Percentiles rank a stretch among this genome's conserved stretches.
Evolutionary conservation across 768 basidiomycete genomes (phyloP).

Genomic region (Boletus vermiculosoides): DNA sequence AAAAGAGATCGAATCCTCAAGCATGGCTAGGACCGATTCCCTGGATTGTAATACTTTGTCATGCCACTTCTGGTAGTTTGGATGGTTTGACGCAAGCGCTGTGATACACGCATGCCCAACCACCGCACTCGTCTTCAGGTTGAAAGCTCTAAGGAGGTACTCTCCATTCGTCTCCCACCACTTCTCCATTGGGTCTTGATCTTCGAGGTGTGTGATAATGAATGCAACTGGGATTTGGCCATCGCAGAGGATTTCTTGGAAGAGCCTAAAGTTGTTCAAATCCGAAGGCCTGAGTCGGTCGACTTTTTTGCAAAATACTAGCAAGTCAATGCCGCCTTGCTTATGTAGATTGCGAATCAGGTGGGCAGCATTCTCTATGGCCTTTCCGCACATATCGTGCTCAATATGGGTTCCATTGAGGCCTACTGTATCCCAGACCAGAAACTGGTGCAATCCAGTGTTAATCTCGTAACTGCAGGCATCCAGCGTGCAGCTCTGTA

Average conservation of each 20-base stretch:
- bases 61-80: background rate
- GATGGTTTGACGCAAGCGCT: constrained; percentile 5
- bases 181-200: constrained; percentile 24
- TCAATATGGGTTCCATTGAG: constrained; percentile 17
- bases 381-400: constrained; percentile 8
- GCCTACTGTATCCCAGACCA: constrained; percentile 34
- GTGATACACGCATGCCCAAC: constrained; percentile 34
- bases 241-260: constrained; percentile 39
- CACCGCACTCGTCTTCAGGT: constrained; percentile 9
- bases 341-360: constrained; percentile 31
- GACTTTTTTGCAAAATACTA: constrained; percentile 35
- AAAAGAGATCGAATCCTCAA: constrained; percentile 23
- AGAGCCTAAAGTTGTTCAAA: constrained; percentile 35
- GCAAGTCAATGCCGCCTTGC: constrained; percentile 38
- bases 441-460: constrained; percentile 19
- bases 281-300: constrained; percentile 31
- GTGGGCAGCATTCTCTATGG: constrained; percentile 24
- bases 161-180: constrained; percentile 32
- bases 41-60: constrained; percentile 16
- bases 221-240: constrained; percentile 38
- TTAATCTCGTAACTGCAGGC: constrained; percentile 23
- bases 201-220: constrained; percentile 40
- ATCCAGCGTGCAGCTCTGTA: constrained; percentile 36
- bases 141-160: constrained; percentile 9
- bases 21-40: constrained; percentile 14